phyloP scores from a whole-genome alignment of 371 early-diverging fungal genomes.

The Mortierella sp. region DNA sequence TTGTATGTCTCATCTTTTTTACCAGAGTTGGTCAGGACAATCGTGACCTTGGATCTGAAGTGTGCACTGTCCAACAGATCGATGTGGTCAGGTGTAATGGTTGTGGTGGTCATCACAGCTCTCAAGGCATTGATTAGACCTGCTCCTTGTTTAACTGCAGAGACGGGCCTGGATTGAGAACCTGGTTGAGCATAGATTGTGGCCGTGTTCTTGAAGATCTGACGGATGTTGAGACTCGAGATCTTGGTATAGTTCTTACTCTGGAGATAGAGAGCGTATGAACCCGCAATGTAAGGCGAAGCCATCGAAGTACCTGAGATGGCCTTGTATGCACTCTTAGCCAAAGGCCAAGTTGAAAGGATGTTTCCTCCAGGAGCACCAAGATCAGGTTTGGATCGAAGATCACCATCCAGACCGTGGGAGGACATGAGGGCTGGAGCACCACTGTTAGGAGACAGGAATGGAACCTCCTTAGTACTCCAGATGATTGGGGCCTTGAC shows the following conservation, averaged over 20 bases:
- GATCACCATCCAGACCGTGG: too few relatives aligned
- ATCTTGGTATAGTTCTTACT: constrained; percentile 21
- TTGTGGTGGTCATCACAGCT: too few relatives aligned
- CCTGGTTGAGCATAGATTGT: too few relatives aligned
- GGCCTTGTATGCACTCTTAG: constrained; percentile 62
- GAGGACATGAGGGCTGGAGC: constrained; percentile 61
- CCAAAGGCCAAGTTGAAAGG: constrained; percentile 72
- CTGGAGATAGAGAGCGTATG: too few relatives aligned
- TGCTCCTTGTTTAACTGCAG: constrained; percentile 74
- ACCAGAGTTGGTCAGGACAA: constrained; percentile 71
- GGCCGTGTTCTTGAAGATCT: constrained; percentile 37
- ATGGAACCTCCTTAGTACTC: constrained; percentile 2
- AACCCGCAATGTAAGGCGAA: too few relatives aligned
- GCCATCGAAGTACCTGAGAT: too few relatives aligned
- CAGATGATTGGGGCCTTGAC: constrained; percentile 10
- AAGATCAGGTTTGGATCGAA: too few relatives aligned
- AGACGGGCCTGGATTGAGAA: constrained; percentile 32
- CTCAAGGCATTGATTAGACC: constrained; percentile 83
- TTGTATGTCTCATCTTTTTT: constrained; percentile 59
- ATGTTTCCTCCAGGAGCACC: constrained; percentile 80
- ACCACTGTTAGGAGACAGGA: constrained; percentile 57
- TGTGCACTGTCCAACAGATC: too few relatives aligned
- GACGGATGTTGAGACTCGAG: constrained; percentile 25
- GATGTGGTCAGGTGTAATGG: constrained; percentile 63
- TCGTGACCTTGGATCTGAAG: too few relatives aligned